Conservation (phyloP, 108 stramenopile species). For the Pelagomonas calceolata region DNA sequence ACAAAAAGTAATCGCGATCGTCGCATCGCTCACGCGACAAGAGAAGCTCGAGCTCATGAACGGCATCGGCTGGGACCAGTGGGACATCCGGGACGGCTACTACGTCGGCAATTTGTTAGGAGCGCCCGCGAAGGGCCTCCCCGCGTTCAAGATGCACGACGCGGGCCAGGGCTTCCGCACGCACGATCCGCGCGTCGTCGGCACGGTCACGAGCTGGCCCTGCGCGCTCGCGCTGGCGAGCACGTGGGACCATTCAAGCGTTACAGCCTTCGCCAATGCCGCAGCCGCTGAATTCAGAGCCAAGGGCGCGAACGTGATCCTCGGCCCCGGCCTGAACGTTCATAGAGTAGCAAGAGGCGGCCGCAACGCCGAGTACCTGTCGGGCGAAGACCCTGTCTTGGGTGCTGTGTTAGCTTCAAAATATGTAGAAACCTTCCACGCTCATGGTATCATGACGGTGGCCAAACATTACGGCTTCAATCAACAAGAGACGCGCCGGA, state of each 20-base stretch:
- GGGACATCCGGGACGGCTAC: neutral
- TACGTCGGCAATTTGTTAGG: slow-evolving; percentile 5
- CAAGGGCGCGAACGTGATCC: slow-evolving; percentile 9
- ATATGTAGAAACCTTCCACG: slow-evolving; percentile 19
- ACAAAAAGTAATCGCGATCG: neutral
- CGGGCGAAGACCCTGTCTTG: slow-evolving; percentile 26
- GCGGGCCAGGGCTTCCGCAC: slow-evolving; percentile 11
- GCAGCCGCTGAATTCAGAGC: neutral
- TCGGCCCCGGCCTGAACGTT: slow-evolving; percentile 18
- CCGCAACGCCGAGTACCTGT: slow-evolving; percentile 24
- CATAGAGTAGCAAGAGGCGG: slow-evolving; percentile 24
- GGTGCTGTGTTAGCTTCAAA: slow-evolving; percentile 4
- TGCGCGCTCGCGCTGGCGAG: neutral
- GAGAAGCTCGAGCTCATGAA: slow-evolving; percentile 2
- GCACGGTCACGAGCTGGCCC: slow-evolving; percentile 5
- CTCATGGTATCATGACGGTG: slow-evolving; percentile 13
- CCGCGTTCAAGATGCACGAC: slow-evolving; percentile 11
- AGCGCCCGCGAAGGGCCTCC: neutral
- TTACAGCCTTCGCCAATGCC: neutral
- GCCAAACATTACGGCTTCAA: slow-evolving; percentile 32
- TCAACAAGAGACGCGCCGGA: slow-evolving; percentile 24
- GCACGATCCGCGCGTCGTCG: neutral
- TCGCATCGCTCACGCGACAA: neutral
- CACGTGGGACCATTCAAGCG: neutral
- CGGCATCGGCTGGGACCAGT: neutral